These are phyloP conservation scores for Neurospora sp. DNA, from an alignment of 495 filamentous ascomycete genomes.

Conservation along the genomic window DNA sequence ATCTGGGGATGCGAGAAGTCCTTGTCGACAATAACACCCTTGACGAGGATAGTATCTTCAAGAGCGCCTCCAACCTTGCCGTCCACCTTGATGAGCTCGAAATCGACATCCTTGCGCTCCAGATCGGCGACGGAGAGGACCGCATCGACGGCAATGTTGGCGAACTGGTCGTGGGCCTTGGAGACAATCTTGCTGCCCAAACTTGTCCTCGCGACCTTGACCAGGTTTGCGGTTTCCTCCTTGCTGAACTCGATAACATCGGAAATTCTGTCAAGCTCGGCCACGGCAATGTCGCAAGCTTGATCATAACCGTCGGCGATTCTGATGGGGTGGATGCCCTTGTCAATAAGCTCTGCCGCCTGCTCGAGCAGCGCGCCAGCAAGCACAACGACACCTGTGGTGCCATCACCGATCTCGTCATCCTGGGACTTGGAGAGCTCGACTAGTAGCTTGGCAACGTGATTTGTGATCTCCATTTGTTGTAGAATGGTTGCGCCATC, in stretches of 20 bases:
- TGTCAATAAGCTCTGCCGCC: conserved; percentile 97
- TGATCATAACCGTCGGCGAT: conserved; percentile 98
- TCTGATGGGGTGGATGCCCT: conserved; percentile 96
- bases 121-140: conserved; percentile 95
- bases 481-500: conserved; percentile 95
- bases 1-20: conserved; percentile 99
- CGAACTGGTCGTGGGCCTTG: conserved; percentile 96
- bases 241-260: conserved; percentile 78
- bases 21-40: conserved; percentile 98
- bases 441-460: conserved; percentile 92
- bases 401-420: conserved; percentile 97
- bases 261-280: conserved; percentile 84
- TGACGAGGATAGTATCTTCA: conserved; percentile 90
- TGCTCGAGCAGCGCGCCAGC: conserved; percentile 93
- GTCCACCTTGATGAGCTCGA: conserved; percentile 98
- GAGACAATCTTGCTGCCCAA: conserved; percentile 99
- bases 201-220: conserved; percentile 91
- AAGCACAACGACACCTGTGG: conserved; percentile 94
- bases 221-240: conserved; percentile 68
- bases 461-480: conserved; percentile 99
- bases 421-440: conserved; percentile 99
- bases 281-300: conserved; percentile 91
- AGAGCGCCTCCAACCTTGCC: conserved; percentile 93
- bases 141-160: conserved; percentile 92
- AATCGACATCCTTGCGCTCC: conserved; percentile 94